phyloP scores from a whole-genome alignment of 2,329 filamentous ascomycete genomes.

The Clarireedia paspali region DNA sequence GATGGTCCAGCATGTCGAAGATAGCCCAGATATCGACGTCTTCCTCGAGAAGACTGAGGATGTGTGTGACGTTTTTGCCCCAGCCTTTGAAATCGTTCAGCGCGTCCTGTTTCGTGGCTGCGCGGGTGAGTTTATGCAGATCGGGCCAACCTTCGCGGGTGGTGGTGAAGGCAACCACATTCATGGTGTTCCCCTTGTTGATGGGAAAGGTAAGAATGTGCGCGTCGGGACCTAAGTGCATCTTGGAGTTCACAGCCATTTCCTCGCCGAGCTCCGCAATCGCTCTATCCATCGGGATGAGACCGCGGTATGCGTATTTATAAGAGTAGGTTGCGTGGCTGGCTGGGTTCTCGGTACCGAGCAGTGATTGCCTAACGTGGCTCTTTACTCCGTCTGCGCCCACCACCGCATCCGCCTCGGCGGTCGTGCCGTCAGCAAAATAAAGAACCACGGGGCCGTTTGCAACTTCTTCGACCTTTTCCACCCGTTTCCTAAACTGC shows the following conservation, averaged over 20 bases:
- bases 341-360: conserved; percentile 33
- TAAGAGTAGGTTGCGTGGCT: conserved; percentile 38
- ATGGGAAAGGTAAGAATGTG: conserved; percentile 55
- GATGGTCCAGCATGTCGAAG: conserved; percentile 34
- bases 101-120: conserved; percentile 30
- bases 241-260: conserved; percentile 40
- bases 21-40: conserved; percentile 40
- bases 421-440: neutral
- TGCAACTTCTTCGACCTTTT: neutral
- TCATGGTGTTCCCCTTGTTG: conserved; percentile 45
- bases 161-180: conserved; percentile 32
- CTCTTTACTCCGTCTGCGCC: conserved; percentile 60
- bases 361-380: conserved; percentile 41
- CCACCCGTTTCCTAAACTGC: neutral
- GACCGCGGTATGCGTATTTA: conserved; percentile 53
- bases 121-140: conserved; percentile 30
- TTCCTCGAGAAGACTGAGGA: conserved; percentile 14
- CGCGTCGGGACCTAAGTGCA: conserved; percentile 41
- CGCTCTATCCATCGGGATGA: conserved; percentile 52
- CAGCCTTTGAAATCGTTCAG: conserved; percentile 30
- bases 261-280: conserved; percentile 40
- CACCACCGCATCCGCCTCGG: conserved; percentile 40
- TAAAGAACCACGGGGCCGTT: neutral
- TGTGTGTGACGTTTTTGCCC: conserved; percentile 18
- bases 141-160: conserved; percentile 28